These are phyloP conservation scores for Exophiala sideris DNA, from an alignment of 2,329 filamentous ascomycete species.

Conservation along the genomic window DNA sequence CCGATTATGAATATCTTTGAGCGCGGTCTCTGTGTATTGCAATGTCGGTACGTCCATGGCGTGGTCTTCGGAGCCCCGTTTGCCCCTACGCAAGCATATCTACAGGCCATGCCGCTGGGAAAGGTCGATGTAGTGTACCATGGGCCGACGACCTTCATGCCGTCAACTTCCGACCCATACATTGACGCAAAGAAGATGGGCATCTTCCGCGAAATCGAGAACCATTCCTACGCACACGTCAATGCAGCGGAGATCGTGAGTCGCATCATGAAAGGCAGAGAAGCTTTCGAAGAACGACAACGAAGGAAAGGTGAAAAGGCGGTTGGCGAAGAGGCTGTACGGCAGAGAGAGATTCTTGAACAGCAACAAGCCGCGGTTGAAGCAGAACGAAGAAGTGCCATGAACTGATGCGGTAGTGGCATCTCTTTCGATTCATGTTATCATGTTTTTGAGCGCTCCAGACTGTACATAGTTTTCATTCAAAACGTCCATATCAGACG, in stretches of 20 bases:
- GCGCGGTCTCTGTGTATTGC: constrained; percentile 87
- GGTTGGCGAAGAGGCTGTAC: constrained; percentile 65
- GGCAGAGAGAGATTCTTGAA: constrained; percentile 60
- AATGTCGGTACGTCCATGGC: constrained; percentile 90
- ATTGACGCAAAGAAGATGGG: constrained; percentile 73
- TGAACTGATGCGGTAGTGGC: constrained; percentile 10
- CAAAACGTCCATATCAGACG: constrained; percentile 29
- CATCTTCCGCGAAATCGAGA: constrained; percentile 75
- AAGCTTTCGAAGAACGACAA: constrained; percentile 88
- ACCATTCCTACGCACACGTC: constrained; percentile 78
- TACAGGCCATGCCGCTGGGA: constrained; percentile 69
- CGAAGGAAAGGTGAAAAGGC: constrained; percentile 85
- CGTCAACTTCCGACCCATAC: constrained; percentile 73
- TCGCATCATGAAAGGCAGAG: constrained; percentile 80
- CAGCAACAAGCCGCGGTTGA: constrained; percentile 43
- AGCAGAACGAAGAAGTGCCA: constrained; percentile 23
- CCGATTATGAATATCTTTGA: constrained; percentile 99
- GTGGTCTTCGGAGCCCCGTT: constrained; percentile 90
- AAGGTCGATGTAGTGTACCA: constrained; percentile 83
- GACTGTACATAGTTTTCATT: constrained; percentile 16
- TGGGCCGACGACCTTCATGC: constrained; percentile 91
- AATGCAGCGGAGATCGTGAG: constrained; percentile 91
- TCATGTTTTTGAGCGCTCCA: constrained; percentile 10
- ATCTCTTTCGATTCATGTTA: not conserved
- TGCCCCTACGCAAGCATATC: constrained; percentile 73